A percentile compares a stretch with the other conserved stretches of the same genome.
Conservation (phyloP, 2,329 filamentous ascomycete species). For the Pseudogymnoascus sp. region DNA sequence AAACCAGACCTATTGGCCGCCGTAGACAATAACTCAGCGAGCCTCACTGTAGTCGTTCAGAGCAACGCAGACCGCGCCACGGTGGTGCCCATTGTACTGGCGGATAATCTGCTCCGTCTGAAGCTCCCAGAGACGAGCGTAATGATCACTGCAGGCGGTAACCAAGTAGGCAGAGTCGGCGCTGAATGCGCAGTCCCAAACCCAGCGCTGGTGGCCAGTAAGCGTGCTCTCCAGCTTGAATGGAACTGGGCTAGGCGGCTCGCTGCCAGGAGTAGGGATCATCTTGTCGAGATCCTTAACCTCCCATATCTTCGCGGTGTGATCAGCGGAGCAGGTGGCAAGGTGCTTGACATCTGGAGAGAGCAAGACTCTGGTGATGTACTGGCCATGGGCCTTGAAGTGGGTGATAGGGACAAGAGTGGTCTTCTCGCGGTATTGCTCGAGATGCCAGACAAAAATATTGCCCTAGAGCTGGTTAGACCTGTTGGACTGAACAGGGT, state of each 20-base stretch:
- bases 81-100: conserved; percentile 69
- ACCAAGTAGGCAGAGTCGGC: conserved; percentile 67
- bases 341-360: conserved; percentile 68
- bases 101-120: conserved; percentile 61
- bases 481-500: neutral
- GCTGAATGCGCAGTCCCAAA: conserved; percentile 71
- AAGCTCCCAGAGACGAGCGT: conserved; percentile 65
- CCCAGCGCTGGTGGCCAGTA: conserved; percentile 66
- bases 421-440: conserved; percentile 61
- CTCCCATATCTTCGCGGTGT: conserved; percentile 92
- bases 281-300: conserved; percentile 60
- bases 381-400: conserved; percentile 64
- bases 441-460: conserved; percentile 93
- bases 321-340: conserved; percentile 66
- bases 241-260: conserved; percentile 23
- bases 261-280: conserved; percentile 19
- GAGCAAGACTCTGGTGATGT: conserved; percentile 65
- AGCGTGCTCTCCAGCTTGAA: conserved; percentile 63
- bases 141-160: conserved; percentile 67
- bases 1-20: neutral
- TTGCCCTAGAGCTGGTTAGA: conserved; percentile 57
- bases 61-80: conserved; percentile 64
- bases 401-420: conserved; percentile 63
- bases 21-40: conserved; percentile 15
- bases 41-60: conserved; percentile 52